Evolutionary conservation across 352 stramenopile species (phyloP), one percentile per base, ranked within the genome.

Genomic region (Pythium sp.): DNA sequence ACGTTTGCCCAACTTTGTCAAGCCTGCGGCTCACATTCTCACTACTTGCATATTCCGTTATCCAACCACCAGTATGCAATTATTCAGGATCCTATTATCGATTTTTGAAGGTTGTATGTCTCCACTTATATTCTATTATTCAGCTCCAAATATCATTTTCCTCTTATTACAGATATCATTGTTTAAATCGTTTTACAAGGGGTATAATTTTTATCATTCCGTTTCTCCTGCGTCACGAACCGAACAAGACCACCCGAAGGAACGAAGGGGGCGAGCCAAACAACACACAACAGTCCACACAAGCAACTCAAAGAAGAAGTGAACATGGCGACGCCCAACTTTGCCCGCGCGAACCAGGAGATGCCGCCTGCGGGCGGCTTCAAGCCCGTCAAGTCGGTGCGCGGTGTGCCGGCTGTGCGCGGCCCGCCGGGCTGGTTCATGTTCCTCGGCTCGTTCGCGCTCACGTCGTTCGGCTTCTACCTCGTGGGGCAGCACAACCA

Each of bases 311-410:
- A 53, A 62, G 56, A 68, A 26, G 22, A 46, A 46, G 56, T 43
- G 36, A 43, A 43, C 66, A 95, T 95, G 87, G 86, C 87, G 70
- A 95, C 87, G 76, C 87, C 87, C 65, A 82, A 95, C 76, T 94
- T 87, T 76, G 72, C 78, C 43, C 53, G 74, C 47, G 74, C 86
- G 30, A 91, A 84, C 71, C 87, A 95, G 78, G 87, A 95, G 72
- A 94, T 95, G 87, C 87, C 87, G 55, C 87, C 87, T 9, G 70
- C 79, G 58, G 86, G 86, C 60, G 87, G 87, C 74, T 95, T 93
- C 77, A 85, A 86, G 65, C 71, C 78, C 41, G 65, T 89, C 70
- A 86, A 85, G 72, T 91, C 82, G 67, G 73, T 78, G 59, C 87
- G 81, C 71, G 84, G 82, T 69, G 75, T 84, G 59, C 87, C 87